These are phyloP conservation scores for Chaetomium sp. DNA, from an alignment of 2,329 filamentous ascomycete genomes.

Conservation along the genomic window DNA sequence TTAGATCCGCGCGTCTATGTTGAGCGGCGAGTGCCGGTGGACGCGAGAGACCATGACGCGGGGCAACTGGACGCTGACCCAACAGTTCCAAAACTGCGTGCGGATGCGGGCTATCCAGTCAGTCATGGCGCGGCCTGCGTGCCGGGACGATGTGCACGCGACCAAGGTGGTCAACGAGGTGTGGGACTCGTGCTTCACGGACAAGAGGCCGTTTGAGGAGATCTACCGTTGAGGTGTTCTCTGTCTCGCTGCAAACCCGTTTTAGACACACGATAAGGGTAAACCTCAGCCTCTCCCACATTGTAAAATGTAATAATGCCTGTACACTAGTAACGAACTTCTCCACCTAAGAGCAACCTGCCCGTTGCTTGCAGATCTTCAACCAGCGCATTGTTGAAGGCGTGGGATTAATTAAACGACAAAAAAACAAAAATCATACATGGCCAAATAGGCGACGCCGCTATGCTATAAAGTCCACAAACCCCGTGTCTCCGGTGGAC, in stretches of 20 bases:
- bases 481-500: neutral
- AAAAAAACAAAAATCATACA: slow-evolving; percentile 14
- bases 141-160: slow-evolving; percentile 81
- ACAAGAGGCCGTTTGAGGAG: slow-evolving; percentile 94
- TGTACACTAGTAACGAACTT: slow-evolving; percentile 7
- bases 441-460: slow-evolving; percentile 16
- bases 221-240: slow-evolving; percentile 62
- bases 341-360: neutral
- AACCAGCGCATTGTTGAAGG: neutral
- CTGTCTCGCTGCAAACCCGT: too few species aligned
- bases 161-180: slow-evolving; percentile 88
- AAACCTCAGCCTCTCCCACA: too few species aligned
- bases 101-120: slow-evolving; percentile 72
- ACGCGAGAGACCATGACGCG: slow-evolving; percentile 76
- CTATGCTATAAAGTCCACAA: slow-evolving; percentile 20
- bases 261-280: too few species aligned
- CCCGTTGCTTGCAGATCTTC: neutral
- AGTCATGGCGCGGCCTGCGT: slow-evolving; percentile 68
- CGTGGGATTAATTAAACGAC: too few species aligned
- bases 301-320: slow-evolving; percentile 1
- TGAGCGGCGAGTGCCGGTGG: slow-evolving; percentile 93
- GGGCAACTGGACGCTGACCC: slow-evolving; percentile 80
- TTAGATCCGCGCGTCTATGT: slow-evolving; percentile 83
- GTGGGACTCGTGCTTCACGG: slow-evolving; percentile 95
- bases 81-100: slow-evolving; percentile 92